A percentile compares a stretch with the other conserved stretches of the same genome.
Evolutionary conservation across 768 basidiomycete genomes (phyloP).

Genomic region (Termitomyces sp.): DNA sequence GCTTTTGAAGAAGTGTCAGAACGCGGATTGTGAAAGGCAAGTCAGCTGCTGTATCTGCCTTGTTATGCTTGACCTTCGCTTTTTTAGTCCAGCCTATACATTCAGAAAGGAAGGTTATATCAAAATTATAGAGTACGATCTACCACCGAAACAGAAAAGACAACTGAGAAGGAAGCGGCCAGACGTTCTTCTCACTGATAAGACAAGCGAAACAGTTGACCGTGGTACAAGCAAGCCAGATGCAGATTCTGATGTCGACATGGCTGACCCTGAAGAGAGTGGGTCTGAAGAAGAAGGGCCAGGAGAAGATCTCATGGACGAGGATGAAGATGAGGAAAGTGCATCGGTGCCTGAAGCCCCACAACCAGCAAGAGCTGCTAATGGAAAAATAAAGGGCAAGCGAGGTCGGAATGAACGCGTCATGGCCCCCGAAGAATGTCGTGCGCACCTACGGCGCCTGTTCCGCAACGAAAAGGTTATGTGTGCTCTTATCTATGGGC

Average conservation of each 20-base stretch:
- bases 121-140: conserved; percentile 92
- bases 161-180: conserved; percentile 59
- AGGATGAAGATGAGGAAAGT: conserved; percentile 29
- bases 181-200: conserved; percentile 62
- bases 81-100: conserved; percentile 67
- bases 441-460: conserved; percentile 85
- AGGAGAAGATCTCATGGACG: conserved; percentile 45
- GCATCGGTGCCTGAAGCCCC: conserved; percentile 1
- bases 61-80: conserved; percentile 1
- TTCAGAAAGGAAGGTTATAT: conserved; percentile 92
- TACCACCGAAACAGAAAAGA: conserved; percentile 72
- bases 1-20: conserved; percentile 69
- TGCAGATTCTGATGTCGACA: conserved; percentile 43
- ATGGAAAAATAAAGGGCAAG: conserved; percentile 67
- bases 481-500: conserved; percentile 84
- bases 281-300: conserved; percentile 29
- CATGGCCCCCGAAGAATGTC: conserved; percentile 86
- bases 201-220: conserved; percentile 23
- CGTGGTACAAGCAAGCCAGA: conserved; percentile 17
- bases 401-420: conserved; percentile 89
- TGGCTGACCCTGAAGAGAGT: conserved; percentile 42
- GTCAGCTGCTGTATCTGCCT: conserved; percentile 22
- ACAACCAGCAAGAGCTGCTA: conserved; percentile 59
- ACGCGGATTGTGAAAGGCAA: conserved; percentile 73
- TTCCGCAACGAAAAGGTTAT: conserved; percentile 81